These are phyloP conservation scores for Paracamarosporium sp. DNA, from an alignment of 2,329 filamentous ascomycete species.

Conservation along the genomic window DNA sequence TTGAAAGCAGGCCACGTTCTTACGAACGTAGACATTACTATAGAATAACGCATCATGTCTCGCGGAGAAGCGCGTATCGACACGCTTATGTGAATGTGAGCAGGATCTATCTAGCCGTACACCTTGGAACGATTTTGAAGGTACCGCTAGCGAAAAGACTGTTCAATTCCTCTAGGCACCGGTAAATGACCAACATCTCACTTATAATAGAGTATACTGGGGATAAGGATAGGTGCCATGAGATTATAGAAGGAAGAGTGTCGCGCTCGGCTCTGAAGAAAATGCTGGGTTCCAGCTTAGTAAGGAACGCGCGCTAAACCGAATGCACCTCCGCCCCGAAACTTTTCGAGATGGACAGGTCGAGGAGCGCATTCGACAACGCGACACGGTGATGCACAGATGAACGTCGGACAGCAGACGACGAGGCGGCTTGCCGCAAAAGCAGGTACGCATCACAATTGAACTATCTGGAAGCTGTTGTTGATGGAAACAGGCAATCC, in stretches of 20 bases:
- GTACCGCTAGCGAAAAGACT: constrained; percentile 99
- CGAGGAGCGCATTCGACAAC: constrained; percentile 18
- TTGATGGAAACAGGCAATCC: constrained; percentile 47
- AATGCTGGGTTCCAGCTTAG: constrained; percentile 20
- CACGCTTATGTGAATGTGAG: constrained; percentile 64
- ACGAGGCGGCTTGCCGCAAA: constrained; percentile 51
- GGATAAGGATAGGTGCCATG: constrained; percentile 88
- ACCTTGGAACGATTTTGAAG: constrained; percentile 74
- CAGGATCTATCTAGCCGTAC: constrained; percentile 98
- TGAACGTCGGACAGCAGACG: constrained; percentile 55
- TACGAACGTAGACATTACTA: too few relatives aligned
- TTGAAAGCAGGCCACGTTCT: too few relatives aligned
- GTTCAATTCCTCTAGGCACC: constrained; percentile 82
- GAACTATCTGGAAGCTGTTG: constrained; percentile 2
- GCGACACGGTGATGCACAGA: constrained; percentile 26
- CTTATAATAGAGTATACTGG: constrained; percentile 74
- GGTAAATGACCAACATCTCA: constrained; percentile 80
- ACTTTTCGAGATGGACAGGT: constrained; percentile 27
- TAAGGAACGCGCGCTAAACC: constrained; percentile 30
- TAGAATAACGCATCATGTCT: neutral
- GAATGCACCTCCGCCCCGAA: constrained; percentile 39
- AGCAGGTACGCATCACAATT: constrained; percentile 43
- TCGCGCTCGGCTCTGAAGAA: constrained; percentile 16
- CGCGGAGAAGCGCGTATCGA: neutral
- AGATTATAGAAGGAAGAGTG: constrained; percentile 50